Percentiles rank a stretch among this genome's conserved stretches.
Evolutionary conservation across 75 land plant species (phyloP).

Genomic region (Sequoiadendron giganteum): DNA sequence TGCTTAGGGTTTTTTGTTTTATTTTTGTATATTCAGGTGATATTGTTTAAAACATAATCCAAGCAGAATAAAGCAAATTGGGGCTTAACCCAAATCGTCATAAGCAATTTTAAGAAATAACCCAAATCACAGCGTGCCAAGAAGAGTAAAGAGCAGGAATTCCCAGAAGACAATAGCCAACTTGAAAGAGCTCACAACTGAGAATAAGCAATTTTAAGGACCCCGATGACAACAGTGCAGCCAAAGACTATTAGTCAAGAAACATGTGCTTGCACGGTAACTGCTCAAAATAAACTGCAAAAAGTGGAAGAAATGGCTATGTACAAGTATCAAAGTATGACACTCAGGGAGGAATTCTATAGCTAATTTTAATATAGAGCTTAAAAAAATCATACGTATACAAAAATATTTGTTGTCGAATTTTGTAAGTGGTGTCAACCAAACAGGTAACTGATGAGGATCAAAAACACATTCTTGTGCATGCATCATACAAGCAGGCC

Average conservation of each 20-base stretch:
- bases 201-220: background rate
- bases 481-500: conserved; percentile 17
- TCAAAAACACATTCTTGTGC: background rate
- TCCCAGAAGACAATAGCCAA: background rate
- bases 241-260: background rate
- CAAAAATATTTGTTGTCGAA: no score
- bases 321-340: background rate
- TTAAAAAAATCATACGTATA: no score
- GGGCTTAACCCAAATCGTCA: background rate
- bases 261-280: conserved; percentile 14
- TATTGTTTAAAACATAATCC: background rate
- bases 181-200: background rate
- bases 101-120: background rate
- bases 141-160: background rate
- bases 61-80: background rate
- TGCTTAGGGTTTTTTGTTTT: no score
- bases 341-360: no score
- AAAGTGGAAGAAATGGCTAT: background rate
- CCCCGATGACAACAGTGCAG: background rate
- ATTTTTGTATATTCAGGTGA: no score
- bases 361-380: no score
- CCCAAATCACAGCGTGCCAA: conserved; percentile 2
- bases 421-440: no score
- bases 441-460: no score
- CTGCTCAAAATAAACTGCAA: background rate